phyloP scores from a whole-genome alignment of 257 asterid species.

The Penstemon newberryi region DNA sequence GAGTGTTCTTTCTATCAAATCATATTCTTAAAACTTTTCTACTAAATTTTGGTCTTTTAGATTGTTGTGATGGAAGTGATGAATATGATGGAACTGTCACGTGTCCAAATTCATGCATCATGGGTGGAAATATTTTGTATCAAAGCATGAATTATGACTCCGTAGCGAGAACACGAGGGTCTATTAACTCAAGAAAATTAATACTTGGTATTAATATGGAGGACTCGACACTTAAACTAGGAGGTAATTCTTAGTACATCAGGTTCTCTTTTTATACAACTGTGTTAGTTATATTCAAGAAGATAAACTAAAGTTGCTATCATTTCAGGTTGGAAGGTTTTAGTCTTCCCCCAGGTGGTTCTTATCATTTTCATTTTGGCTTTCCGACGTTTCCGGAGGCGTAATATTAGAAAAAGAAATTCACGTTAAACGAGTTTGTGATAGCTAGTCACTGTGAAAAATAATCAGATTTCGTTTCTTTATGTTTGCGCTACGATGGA shows the following conservation, averaged over 20 bases:
- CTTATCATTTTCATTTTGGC: conserved; percentile 43
- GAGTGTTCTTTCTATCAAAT: conserved; percentile 7
- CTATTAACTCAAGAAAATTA: conserved; percentile 39
- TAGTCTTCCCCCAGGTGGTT: conserved; percentile 54
- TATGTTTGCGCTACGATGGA: no score
- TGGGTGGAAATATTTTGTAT: conserved; percentile 79
- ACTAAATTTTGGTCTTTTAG: conserved; percentile 40
- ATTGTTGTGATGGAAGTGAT: conserved; percentile 99
- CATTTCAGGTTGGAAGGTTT: conserved; percentile 65
- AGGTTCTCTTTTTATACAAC: background rate
- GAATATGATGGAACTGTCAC: conserved; percentile 68
- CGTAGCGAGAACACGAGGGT: conserved; percentile 25
- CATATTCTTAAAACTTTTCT: conserved; percentile 21
- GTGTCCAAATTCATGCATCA: conserved; percentile 77
- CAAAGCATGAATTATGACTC: conserved; percentile 41
- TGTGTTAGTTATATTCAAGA: conserved; percentile 1
- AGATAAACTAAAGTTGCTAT: conserved; percentile 25
- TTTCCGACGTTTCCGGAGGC: conserved; percentile 37
- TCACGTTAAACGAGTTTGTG: conserved; percentile 30
- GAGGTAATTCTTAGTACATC: conserved; percentile 40
- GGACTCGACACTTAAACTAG: conserved; percentile 50
- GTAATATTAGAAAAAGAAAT: conserved; percentile 58
- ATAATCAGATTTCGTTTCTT: no score
- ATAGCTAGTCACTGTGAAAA: no score
- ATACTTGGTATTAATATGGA: conserved; percentile 39